Base-by-base conservation (phyloP, 164 flowering plant genomes). In the Dillenia turbinata region DNA sequence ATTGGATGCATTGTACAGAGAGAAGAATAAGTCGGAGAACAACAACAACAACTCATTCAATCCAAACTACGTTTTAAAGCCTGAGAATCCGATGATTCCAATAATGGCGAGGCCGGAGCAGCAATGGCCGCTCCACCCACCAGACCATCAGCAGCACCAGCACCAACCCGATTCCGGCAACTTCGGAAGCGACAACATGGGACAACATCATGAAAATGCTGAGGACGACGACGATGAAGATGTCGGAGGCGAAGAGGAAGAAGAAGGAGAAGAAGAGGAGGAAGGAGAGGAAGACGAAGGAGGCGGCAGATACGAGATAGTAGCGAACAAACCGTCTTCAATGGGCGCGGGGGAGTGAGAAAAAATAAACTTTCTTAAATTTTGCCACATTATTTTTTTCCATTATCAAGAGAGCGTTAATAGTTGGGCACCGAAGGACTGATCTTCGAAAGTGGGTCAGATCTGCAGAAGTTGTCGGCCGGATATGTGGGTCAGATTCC, bases 1-100 rank as follows among this genome's bases (percentile, higher is more conserved):
- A 57, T 80, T 88, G 9, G 92, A 88, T 8, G 88, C 83, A 13
- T 54, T 88, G 1, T 86, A 86, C 71, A 73, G 62, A 43, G 82
- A 84, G 67, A 84, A 61, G 69, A 76, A 33, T 33, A 33, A 33
- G 40, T 33, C 61, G 61, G 78, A 61, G 66, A 40, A 12, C n/a
- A 66, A 67, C 2, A 56, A 49, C 12, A 45, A 17, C 33, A 40
- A 10, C 13, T 40, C 65, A 5, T 24, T 51, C 4, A 43, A 51
- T 55, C 26, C 51, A 2, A 49, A 10, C 46, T 52, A 13, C 9
- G 14, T 4, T 47, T 11, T 58, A 13, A 65, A 58, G 61, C 66
- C 78, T 1, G 68, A 68, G 11, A 66, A 66, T 14, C 59, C 64
- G 9, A 52, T 57, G 57, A 71, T 61, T 49, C 86, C 87, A 3